phyloP scores from a whole-genome alignment of 169 alveolate genomes.

The Eimeria sp. region DNA sequence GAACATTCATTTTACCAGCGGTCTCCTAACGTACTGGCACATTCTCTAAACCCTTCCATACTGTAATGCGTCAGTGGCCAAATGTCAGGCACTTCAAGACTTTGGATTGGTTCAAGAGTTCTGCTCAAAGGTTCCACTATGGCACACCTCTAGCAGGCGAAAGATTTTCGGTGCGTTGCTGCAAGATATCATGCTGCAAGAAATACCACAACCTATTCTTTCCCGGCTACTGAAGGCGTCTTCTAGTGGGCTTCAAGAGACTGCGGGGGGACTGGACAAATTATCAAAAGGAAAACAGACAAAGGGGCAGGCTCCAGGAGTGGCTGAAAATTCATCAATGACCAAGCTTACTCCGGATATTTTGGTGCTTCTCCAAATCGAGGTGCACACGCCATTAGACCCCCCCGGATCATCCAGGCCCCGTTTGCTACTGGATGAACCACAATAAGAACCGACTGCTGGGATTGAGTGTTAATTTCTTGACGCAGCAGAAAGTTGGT shows the following conservation, averaged over 20 bases:
- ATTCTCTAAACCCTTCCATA: neutral
- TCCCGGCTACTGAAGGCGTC: conserved; percentile 44
- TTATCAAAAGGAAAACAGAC: conserved; percentile 10
- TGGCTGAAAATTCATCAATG: conserved; percentile 16
- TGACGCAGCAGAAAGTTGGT: neutral
- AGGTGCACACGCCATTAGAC: neutral
- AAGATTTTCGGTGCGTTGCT: conserved; percentile 64
- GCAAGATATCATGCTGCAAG: conserved; percentile 58
- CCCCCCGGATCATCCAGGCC: neutral
- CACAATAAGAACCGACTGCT: neutral
- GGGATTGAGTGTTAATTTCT: neutral
- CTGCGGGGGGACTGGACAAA: conserved; percentile 29
- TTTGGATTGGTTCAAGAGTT: conserved; percentile 67
- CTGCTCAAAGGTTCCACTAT: conserved; percentile 59
- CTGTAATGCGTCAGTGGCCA: neutral
- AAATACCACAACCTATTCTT: conserved; percentile 52
- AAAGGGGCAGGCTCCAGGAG: conserved; percentile 29
- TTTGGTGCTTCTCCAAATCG: conserved; percentile 67
- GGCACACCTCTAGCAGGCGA: conserved; percentile 68
- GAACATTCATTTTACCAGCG: neutral
- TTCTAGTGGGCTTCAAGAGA: neutral
- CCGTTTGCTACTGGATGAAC: neutral
- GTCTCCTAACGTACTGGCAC: neutral
- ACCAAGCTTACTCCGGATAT: conserved; percentile 57
- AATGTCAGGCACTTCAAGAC: conserved; percentile 66